phyloP scores from a whole-genome alignment of 768 basidiomycete species.

The Lactarius hengduanensis region DNA sequence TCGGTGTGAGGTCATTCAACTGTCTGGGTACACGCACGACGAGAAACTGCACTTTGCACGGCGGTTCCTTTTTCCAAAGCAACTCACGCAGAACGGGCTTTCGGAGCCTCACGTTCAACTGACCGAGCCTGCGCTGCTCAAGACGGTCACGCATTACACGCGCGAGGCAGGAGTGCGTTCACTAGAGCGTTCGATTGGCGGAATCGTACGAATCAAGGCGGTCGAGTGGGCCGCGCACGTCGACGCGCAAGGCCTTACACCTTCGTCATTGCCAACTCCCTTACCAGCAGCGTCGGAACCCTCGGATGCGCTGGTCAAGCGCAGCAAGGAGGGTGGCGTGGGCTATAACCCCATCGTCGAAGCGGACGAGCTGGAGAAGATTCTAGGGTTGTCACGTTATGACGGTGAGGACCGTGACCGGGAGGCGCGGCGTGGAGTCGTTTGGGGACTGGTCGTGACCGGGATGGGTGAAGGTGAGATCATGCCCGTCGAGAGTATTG shows the following conservation, averaged over 20 bases:
- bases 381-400: slow-evolving; percentile 77
- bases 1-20: slow-evolving; percentile 78
- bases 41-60: slow-evolving; percentile 90
- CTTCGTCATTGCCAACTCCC: slow-evolving; percentile 21
- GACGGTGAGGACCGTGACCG: slow-evolving; percentile 78
- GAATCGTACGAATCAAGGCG: slow-evolving; percentile 85
- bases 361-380: slow-evolving; percentile 72
- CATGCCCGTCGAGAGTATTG: slow-evolving; percentile 79
- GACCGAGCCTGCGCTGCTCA: slow-evolving; percentile 65
- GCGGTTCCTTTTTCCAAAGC: slow-evolving; percentile 87
- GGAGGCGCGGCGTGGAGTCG: slow-evolving; percentile 71
- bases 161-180: slow-evolving; percentile 92
- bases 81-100: slow-evolving; percentile 76
- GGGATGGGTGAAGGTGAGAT: slow-evolving; percentile 86
- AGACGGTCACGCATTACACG: slow-evolving; percentile 78
- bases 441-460: slow-evolving; percentile 88
- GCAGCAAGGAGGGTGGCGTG: neutral
- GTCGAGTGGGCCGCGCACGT: slow-evolving; percentile 83
- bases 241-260: slow-evolving; percentile 37
- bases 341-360: slow-evolving; percentile 63
- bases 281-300: neutral
- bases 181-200: slow-evolving; percentile 82
- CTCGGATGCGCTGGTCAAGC: neutral
- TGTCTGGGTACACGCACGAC: slow-evolving; percentile 87
- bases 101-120: slow-evolving; percentile 57